phyloP scores from a whole-genome alignment of 2,329 filamentous ascomycete species.

The Aspergillus tanneri region DNA sequence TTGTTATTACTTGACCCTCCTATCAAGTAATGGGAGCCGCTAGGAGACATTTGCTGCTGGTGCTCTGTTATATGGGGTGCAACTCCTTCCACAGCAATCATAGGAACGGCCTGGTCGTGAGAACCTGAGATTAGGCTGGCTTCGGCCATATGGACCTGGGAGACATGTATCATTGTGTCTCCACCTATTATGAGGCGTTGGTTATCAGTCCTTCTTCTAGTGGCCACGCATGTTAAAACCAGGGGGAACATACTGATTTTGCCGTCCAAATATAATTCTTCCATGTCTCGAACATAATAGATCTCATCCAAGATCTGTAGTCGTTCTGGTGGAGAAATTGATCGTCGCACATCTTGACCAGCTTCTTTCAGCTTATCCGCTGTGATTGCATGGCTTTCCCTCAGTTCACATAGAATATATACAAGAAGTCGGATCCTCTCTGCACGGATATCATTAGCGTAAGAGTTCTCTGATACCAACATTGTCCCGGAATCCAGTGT shows the following conservation, averaged over 20 bases:
- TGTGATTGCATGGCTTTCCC: slow-evolving; percentile 37
- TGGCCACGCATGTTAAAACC: background rate
- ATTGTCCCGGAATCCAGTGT: background rate
- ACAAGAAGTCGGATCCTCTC: slow-evolving; percentile 42
- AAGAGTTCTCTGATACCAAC: background rate
- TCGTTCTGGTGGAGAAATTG: slow-evolving; percentile 37
- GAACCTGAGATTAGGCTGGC: slow-evolving; percentile 17
- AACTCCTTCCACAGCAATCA: slow-evolving; percentile 8
- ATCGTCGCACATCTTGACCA: slow-evolving; percentile 40
- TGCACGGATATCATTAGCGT: slow-evolving; percentile 14
- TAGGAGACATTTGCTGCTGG: background rate
- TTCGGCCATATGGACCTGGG: slow-evolving; percentile 28
- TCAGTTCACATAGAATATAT: slow-evolving; percentile 42
- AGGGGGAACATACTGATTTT: slow-evolving; percentile 33
- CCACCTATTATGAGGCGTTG: slow-evolving; percentile 21
- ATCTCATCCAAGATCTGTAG: slow-evolving; percentile 43
- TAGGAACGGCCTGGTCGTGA: slow-evolving; percentile 10
- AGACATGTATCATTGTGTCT: slow-evolving; percentile 31
- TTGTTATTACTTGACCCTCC: too few species aligned
- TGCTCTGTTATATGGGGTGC: slow-evolving; percentile 2
- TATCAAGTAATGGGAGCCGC: too few species aligned
- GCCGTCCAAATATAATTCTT: slow-evolving; percentile 40
- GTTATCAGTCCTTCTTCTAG: slow-evolving; percentile 1
- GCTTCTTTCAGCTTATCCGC: slow-evolving; percentile 41
- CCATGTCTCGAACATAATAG: slow-evolving; percentile 39